A percentile compares a stretch with the other conserved stretches of the same genome.
Conservation (phyloP, 2,329 filamentous ascomycete genomes). For the Cordyceps militaris region DNA sequence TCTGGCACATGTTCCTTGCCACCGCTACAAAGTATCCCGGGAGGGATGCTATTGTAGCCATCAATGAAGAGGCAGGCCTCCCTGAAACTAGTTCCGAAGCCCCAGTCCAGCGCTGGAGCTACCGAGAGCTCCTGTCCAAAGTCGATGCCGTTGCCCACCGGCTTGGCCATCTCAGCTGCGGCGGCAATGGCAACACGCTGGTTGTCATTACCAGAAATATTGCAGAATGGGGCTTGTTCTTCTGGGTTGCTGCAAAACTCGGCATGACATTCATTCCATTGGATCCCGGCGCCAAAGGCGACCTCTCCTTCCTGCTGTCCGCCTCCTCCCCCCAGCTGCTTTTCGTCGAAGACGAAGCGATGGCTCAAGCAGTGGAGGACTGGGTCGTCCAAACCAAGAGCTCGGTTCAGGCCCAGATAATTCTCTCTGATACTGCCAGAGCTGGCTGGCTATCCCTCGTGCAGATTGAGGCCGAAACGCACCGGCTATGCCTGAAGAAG, state of each 20-base stretch:
- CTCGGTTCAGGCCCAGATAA: conserved; percentile 7
- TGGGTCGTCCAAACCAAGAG: not conserved
- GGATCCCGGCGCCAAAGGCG: conserved; percentile 22
- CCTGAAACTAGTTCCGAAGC: not conserved
- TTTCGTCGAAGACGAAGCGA: conserved; percentile 26
- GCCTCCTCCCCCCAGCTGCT: conserved; percentile 23
- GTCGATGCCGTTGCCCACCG: conserved; percentile 15
- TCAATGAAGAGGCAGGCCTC: not conserved
- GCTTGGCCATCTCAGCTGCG: conserved; percentile 16
- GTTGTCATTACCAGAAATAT: conserved; percentile 29
- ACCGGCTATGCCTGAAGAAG: not conserved
- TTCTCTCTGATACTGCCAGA: not conserved
- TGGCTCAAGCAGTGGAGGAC: conserved; percentile 17
- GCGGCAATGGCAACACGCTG: conserved; percentile 24
- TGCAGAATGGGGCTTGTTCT: conserved; percentile 32
- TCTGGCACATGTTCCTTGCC: conserved; percentile 28
- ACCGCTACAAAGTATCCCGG: conserved; percentile 24
- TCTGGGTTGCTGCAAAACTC: conserved; percentile 31
- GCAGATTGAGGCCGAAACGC: not conserved
- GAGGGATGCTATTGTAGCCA: conserved; percentile 32
- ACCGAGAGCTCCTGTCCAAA: conserved; percentile 20
- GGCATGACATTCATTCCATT: conserved; percentile 29
- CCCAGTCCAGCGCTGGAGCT: conserved; percentile 21
- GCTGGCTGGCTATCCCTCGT: not conserved
- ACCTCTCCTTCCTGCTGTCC: conserved; percentile 20